Conservation (phyloP, 805 yeast genomes). For the Pichia eremophila region DNA sequence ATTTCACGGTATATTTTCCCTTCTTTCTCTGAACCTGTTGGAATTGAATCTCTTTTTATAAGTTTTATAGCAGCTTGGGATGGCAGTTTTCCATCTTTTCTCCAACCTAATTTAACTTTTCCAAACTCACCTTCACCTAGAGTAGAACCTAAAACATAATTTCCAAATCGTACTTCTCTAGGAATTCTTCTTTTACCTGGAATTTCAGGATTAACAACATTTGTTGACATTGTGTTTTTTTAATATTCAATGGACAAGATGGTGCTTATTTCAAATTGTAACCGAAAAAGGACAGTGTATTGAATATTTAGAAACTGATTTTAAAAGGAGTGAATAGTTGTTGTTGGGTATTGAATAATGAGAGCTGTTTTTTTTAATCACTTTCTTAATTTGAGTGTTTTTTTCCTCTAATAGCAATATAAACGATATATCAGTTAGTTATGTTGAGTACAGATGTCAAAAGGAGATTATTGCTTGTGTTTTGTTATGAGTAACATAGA, state of each 20-base stretch:
- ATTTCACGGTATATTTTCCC: slow-evolving; percentile 88
- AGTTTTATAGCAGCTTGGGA: slow-evolving; percentile 90
- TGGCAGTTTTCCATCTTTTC: slow-evolving; percentile 69
- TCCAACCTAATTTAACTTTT: slow-evolving; percentile 94
- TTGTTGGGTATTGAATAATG: too few relatives aligned
- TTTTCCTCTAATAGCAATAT: too few relatives aligned
- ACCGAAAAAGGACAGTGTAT: too few relatives aligned
- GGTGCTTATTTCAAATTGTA: background rate
- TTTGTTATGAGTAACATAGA: too few relatives aligned
- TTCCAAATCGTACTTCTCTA: slow-evolving; percentile 78
- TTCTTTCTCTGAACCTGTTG: slow-evolving; percentile 77
- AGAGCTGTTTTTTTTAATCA: too few relatives aligned
- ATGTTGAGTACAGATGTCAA: too few relatives aligned
- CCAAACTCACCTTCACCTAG: slow-evolving; percentile 98
- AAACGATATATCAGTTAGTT: too few relatives aligned
- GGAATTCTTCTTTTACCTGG: slow-evolving; percentile 20
- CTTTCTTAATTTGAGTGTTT: too few relatives aligned
- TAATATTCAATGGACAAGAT: background rate
- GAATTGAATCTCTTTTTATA: slow-evolving; percentile 80
- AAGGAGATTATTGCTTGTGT: too few relatives aligned
- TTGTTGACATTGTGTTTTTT: background rate
- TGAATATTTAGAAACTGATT: too few relatives aligned
- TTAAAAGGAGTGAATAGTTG: too few relatives aligned
- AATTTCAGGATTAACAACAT: background rate
- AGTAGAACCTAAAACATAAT: slow-evolving; percentile 84